phyloP scores from a whole-genome alignment of 495 filamentous ascomycete species.

The Annulohypoxylon bovei region DNA sequence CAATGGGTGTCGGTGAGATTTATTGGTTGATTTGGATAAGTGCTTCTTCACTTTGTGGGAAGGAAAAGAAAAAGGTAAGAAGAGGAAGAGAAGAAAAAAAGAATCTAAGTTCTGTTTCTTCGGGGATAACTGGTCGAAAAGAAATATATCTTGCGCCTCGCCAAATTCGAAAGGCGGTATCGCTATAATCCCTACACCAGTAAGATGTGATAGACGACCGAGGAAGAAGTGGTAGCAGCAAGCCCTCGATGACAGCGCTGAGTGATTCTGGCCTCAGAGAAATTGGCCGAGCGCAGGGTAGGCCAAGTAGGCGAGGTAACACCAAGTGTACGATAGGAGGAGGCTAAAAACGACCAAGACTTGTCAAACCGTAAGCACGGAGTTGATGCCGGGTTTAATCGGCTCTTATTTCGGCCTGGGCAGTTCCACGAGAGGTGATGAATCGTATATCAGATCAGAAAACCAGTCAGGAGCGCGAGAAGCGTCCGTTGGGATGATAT shows the following conservation, averaged over 20 bases:
- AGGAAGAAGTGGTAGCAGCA: conserved; percentile 28
- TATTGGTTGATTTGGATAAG: conserved; percentile 43
- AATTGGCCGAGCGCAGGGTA: conserved; percentile 29
- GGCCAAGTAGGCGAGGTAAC: conserved; percentile 28
- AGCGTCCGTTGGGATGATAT: conserved; percentile 11
- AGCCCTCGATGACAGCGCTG: conserved; percentile 31
- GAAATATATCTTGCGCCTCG: conserved; percentile 34
- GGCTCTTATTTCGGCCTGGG: conserved; percentile 28
- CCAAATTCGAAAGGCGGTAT: conserved; percentile 36
- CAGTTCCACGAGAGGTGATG: conserved; percentile 37
- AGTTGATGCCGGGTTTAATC: conserved; percentile 38
- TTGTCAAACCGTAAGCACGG: conserved; percentile 42
- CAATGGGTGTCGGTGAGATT: conserved; percentile 35
- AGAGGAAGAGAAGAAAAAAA: conserved; percentile 19
- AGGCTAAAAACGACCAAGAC: conserved; percentile 40
- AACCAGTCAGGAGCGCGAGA: conserved; percentile 21
- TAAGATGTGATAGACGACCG: conserved; percentile 33
- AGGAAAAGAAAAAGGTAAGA: conserved; percentile 9
- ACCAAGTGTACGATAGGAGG: conserved; percentile 24
- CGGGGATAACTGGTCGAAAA: conserved; percentile 25
- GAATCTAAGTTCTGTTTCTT: conserved; percentile 38
- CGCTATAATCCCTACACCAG: conserved; percentile 38
- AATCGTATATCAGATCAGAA: conserved; percentile 42
- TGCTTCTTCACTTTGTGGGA: conserved; percentile 20
- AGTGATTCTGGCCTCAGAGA: conserved; percentile 37